Base-by-base conservation (phyloP, 495 filamentous ascomycete species). In the Articulospora tetracladia region DNA sequence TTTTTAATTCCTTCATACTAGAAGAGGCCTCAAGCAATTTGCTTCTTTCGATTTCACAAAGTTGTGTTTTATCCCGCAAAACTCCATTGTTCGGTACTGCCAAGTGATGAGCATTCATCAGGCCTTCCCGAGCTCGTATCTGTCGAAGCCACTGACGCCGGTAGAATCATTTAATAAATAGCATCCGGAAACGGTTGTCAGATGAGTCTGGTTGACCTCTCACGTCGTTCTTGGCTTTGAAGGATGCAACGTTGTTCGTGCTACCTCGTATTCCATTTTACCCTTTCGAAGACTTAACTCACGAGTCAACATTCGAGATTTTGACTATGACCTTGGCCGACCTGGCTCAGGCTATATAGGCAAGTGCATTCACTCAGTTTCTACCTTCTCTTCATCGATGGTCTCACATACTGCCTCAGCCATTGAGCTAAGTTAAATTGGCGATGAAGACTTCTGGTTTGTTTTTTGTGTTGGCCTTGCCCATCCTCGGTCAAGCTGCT, bases 261-360 rank as follows among this genome's bases (percentile, higher is more conserved):
- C 47, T 50, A 50, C 47, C 47, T 50, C 47, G 47, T 50, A 50
- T 50, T 50, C 20, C n/a, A 27, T 26, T 48, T 50, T 13, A 25
- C 47, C 47, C 25, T 3, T 24, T 11, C 20, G 15, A 19, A 6
- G 4, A n/a, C 17, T 23, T 19, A 47, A 4, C 7, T 23, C 4
- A 7, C 41, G 4, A 8, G 15, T 47, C 7, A 47, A 6, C 3
- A n/a, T n/a, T 4, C 3, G 22, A 27, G 47, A 50, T 12, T 25
- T 24, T 7, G 15, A 47, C 19, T 47, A 7, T 23, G 4, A 8
- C 17, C 10, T 24, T 3, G 23, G 17, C 4, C 20, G 17, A 26
- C 11, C 6, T 50, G 20, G 20, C 30, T 7, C 4, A 47, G 17
- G 41, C 15, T 47, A 47, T 13, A 47, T 6, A 47, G 15, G 4